Percentiles rank a stretch among this genome's conserved stretches.
Evolutionary conservation across 768 basidiomycete genomes (phyloP).

Genomic region (Candolleomyces efflorescens): DNA sequence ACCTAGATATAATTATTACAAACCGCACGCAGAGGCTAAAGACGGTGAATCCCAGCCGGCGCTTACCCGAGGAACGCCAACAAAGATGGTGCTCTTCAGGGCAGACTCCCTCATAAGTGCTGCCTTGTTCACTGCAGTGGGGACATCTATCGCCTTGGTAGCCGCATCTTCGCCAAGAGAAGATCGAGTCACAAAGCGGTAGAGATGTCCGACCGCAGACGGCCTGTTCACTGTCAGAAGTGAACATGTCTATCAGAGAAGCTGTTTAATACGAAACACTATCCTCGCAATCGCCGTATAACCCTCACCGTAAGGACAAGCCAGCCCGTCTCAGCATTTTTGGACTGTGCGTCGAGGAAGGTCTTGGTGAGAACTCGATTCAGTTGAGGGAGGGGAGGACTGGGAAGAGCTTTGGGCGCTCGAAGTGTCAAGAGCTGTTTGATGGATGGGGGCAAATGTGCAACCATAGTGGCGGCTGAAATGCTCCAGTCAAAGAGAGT

Average conservation of each 20-base stretch:
- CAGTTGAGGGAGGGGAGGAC: slow-evolving; percentile 52
- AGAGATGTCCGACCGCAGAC: slow-evolving; percentile 72
- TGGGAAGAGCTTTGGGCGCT: slow-evolving; percentile 54
- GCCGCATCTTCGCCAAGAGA: slow-evolving; percentile 27
- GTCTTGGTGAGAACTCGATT: slow-evolving; percentile 56
- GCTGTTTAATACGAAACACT: slow-evolving; percentile 14
- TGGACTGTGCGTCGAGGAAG: slow-evolving; percentile 58
- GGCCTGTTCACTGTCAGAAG: slow-evolving; percentile 81
- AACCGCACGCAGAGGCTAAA: neutral
- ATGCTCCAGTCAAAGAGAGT: too few species aligned
- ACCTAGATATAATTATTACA: slow-evolving; percentile 38
- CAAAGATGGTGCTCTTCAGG: slow-evolving; percentile 85
- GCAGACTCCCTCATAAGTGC: slow-evolving; percentile 88
- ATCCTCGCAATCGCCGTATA: slow-evolving; percentile 7
- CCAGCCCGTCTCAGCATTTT: slow-evolving; percentile 74
- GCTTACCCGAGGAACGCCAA: slow-evolving; percentile 80
- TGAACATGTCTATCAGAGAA: slow-evolving; percentile 63
- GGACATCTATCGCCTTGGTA: slow-evolving; percentile 37
- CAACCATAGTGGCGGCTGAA: slow-evolving; percentile 27
- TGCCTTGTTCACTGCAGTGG: slow-evolving; percentile 64
- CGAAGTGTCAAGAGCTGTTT: slow-evolving; percentile 71
- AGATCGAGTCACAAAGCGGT: slow-evolving; percentile 66
- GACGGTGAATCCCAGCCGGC: neutral
- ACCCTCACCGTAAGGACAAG: slow-evolving; percentile 65
- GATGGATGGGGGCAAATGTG: slow-evolving; percentile 56